Evolutionary conservation across 2,329 filamentous ascomycete genomes (phyloP), one percentile per base, ranked within the genome.

Genomic region (Purpureocillium takamizusanense): DNA sequence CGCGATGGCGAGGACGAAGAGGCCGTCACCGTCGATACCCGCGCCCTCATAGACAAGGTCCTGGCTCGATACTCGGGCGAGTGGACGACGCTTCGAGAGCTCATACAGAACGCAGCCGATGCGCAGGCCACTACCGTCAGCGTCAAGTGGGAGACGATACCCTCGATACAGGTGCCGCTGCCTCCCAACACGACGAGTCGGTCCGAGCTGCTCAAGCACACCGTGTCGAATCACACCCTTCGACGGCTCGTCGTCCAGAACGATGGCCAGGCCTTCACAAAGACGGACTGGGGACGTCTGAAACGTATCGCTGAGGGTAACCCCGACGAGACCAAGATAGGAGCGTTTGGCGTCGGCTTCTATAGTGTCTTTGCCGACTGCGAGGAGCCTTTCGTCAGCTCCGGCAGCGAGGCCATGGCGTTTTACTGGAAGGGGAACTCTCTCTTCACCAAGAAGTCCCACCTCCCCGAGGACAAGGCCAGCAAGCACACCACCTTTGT

Each of bases 381-480:
- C 57, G 94, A 98, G 61, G 88, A 95, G 51, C 92, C 92, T 1
- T 97, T 98, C 55, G 85, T 98, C 47, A 92, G 87, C 48, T 97
- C 90, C 1, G 92, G 92, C 1, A 77, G 74, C 45, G 82, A 94
- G 61, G 89, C 88, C 29, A 95, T 98, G 86, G 90, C 90, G 0
- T 98, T 98, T 56, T 98, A 95, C 66, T 98, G 92, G 94, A 97
- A 95, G 60, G 89, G 85, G n/a, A 97, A 97, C 59, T 86, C 87
- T 5, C 73, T 98, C 2, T 97, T 95, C 58, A 98, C 94, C 17
- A 83, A 89, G 51, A 86, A 87, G 49, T 72, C 92, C 16, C 79
- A 81, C 48, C 65, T 95, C 7, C 79, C 83, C 2, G 69, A 77
- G 33, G 76, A 76, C 17, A 73, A 87, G 52, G 64, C 70, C 13